These are phyloP conservation scores for Pichia sp. DNA, from an alignment of 1,139 yeast genomes.

Conservation along the genomic window DNA sequence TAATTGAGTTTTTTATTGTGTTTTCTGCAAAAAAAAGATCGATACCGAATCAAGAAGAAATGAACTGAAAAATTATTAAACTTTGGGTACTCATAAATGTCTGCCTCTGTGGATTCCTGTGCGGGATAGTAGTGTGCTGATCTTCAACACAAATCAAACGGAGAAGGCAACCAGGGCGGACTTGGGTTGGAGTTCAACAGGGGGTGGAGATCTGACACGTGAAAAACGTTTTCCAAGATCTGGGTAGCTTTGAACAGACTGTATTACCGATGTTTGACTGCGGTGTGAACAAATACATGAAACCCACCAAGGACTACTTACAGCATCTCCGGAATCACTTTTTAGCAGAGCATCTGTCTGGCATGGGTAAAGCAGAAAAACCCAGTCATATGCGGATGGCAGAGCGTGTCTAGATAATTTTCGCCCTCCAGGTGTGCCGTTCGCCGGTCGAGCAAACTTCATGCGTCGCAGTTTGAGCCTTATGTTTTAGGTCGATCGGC, in stretches of 20 bases:
- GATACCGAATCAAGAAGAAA: neutral
- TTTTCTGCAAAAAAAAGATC: neutral
- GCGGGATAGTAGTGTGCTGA: neutral
- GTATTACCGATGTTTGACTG: neutral
- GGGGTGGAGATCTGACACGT: neutral
- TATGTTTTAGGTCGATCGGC: neutral
- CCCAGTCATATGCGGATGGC: neutral
- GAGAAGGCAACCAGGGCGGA: neutral
- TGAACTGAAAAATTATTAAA: neutral
- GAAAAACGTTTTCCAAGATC: neutral
- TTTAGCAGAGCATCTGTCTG: neutral
- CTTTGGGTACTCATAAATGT: neutral
- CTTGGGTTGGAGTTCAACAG: neutral
- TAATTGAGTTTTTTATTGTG: neutral
- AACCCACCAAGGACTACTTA: neutral
- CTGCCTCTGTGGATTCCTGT: neutral
- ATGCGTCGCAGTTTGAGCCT: neutral
- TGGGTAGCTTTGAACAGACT: neutral
- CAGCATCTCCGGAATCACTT: neutral
- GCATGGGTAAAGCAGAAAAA: neutral
- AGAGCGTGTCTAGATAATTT: neutral
- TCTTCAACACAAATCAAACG: neutral
- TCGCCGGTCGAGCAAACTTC: neutral
- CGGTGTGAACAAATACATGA: neutral
- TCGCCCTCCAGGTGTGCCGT: neutral